A percentile compares a stretch with the other conserved stretches of the same genome.
phyloP scores from a whole-genome alignment of 441 rosid species.

The Gossypium lobatum region DNA sequence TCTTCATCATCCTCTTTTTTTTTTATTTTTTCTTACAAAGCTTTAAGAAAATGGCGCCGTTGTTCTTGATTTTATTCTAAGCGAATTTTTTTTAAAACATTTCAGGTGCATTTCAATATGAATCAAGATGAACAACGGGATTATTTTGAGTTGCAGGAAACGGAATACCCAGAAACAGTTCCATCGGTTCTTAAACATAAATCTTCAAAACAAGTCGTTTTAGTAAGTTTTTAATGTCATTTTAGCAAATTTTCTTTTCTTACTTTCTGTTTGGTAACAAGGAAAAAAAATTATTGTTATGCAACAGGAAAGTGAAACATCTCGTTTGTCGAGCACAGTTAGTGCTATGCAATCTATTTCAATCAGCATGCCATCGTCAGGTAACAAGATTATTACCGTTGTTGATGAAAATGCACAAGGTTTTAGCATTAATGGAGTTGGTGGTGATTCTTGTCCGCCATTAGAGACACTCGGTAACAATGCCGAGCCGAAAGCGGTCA shows the following conservation, averaged over 20 bases:
- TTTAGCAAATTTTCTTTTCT: neutral
- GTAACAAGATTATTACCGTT: slow-evolving; percentile 13
- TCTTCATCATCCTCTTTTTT: neutral
- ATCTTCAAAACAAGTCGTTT: slow-evolving; percentile 29
- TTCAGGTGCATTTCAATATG: slow-evolving; percentile 20
- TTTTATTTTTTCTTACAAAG: too few species aligned
- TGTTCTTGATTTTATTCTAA: too few species aligned
- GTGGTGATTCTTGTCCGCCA: slow-evolving; percentile 9
- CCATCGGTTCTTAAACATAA: slow-evolving; percentile 36
- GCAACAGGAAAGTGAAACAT: slow-evolving; percentile 10
- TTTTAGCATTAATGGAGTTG: slow-evolving; percentile 8
- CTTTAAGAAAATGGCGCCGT: neutral
- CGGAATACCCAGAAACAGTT: slow-evolving; percentile 16
- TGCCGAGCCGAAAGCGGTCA: slow-evolving; percentile 12
- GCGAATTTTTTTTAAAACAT: slow-evolving; percentile 8
- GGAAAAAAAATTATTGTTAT: neutral
- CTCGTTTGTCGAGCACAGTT: slow-evolving; percentile 4
- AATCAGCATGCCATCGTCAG: slow-evolving; percentile 43
- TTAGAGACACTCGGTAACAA: too few species aligned
- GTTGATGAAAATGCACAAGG: slow-evolving; percentile 8
- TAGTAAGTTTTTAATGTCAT: slow-evolving; percentile 7
- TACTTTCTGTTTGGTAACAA: neutral
- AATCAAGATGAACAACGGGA: slow-evolving; percentile 12
- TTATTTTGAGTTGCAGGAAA: neutral
- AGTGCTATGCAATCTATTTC: slow-evolving; percentile 23